Conservation (phyloP, 345 rosid genomes). For the Linum trigynum region DNA sequence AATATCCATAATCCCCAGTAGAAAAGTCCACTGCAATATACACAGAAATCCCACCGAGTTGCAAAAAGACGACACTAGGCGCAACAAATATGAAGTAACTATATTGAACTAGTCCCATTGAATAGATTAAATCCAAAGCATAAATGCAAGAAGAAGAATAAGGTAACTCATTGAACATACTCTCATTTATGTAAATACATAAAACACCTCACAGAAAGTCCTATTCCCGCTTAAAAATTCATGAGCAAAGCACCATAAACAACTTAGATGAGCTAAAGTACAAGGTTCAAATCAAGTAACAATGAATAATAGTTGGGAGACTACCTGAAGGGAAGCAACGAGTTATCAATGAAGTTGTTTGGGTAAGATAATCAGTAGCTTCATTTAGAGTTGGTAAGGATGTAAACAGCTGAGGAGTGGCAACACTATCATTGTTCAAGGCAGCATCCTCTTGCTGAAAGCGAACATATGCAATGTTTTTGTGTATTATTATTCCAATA, state of each 20-base stretch:
- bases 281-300: neutral
- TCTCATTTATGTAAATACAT: neutral
- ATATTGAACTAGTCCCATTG: neutral
- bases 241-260: neutral
- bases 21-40: slow-evolving; percentile 39
- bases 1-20: slow-evolving; percentile 38
- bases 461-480: neutral
- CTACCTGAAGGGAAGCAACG: slow-evolving; percentile 34
- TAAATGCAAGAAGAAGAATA: neutral
- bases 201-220: neutral
- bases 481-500: neutral
- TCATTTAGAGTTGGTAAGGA: slow-evolving; percentile 44
- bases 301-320: neutral
- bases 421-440: slow-evolving; percentile 15
- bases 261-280: neutral
- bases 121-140: neutral
- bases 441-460: slow-evolving; percentile 18
- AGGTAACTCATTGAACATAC: neutral
- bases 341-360: slow-evolving; percentile 48
- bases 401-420: slow-evolving; percentile 32
- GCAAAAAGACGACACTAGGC: neutral
- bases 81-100: neutral
- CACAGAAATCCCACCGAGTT: neutral
- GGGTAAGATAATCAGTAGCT: slow-evolving; percentile 45
- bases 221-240: neutral